Conservation (phyloP, 352 stramenopile genomes). For the Globisporangium takayamanum region DNA sequence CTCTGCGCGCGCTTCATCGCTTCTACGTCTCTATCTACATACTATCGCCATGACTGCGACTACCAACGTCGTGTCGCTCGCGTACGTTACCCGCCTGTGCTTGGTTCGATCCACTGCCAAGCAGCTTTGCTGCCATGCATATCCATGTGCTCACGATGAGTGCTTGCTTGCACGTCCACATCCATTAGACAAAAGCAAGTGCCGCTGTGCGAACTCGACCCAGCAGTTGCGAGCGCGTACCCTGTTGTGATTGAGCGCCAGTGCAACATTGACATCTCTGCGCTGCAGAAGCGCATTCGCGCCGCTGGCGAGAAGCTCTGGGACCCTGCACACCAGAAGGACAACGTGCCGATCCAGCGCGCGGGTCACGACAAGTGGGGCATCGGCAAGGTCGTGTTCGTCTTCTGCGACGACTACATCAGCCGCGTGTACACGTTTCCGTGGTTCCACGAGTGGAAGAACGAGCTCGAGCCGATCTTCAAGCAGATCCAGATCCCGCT, state of each 20-base stretch:
- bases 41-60: slow-evolving; percentile 2
- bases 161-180: background rate
- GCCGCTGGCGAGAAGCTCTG: slow-evolving; percentile 43
- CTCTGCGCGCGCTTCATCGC: background rate
- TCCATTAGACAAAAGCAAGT: slow-evolving; percentile 64
- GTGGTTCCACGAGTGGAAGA: slow-evolving; percentile 87
- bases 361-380: slow-evolving; percentile 97
- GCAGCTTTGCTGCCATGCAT: background rate
- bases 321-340: slow-evolving; percentile 57
- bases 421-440: slow-evolving; percentile 93
- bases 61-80: slow-evolving; percentile 3
- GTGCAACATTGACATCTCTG: slow-evolving; percentile 52
- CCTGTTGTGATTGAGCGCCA: slow-evolving; percentile 55
- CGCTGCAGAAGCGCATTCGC: slow-evolving; percentile 53
- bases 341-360: slow-evolving; percentile 91
- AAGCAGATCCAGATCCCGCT: slow-evolving; percentile 83
- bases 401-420: slow-evolving; percentile 99
- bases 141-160: background rate
- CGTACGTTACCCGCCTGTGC: slow-evolving; percentile 2
- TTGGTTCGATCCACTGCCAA: background rate
- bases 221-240: slow-evolving; percentile 28
- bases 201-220: slow-evolving; percentile 49
- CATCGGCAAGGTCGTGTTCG: slow-evolving; percentile 96
- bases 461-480: slow-evolving; percentile 84
- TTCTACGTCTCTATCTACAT: background rate